Percentiles rank a stretch among this genome's conserved stretches.
Evolutionary conservation across 495 filamentous ascomycete genomes (phyloP).

Genomic region (Tuber umbilicatum): DNA sequence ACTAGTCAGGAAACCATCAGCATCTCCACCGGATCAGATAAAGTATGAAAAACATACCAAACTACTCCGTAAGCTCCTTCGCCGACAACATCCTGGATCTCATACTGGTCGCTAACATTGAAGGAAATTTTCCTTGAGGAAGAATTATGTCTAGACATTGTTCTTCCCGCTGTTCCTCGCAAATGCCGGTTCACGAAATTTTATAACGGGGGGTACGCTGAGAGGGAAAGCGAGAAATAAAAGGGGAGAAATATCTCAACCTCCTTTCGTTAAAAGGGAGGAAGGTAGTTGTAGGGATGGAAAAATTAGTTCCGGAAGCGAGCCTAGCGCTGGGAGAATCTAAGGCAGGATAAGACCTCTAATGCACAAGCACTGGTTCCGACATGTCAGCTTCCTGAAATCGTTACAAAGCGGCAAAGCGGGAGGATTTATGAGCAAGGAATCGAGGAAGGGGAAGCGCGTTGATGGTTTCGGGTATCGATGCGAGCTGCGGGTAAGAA

Average conservation of each 20-base stretch:
- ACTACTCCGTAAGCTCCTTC: slow-evolving; percentile 99
- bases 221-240: neutral
- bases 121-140: slow-evolving; percentile 95
- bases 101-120: slow-evolving; percentile 99
- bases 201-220: neutral
- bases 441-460: neutral
- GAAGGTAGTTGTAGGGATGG: neutral
- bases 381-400: slow-evolving; percentile 11
- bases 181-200: slow-evolving; percentile 12
- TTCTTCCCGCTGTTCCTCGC: slow-evolving; percentile 14
- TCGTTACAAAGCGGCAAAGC: slow-evolving; percentile 18
- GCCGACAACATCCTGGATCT: slow-evolving; percentile 98
- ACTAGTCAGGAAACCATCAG: slow-evolving; percentile 48
- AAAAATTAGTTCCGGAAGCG: slow-evolving; percentile 19
- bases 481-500: neutral
- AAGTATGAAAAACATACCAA: slow-evolving; percentile 58
- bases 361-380: neutral
- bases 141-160: slow-evolving; percentile 33
- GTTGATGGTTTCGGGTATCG: neutral
- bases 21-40: neutral
- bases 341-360: neutral
- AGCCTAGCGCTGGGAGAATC: slow-evolving; percentile 29
- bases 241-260: neutral
- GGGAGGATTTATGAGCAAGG: slow-evolving; percentile 17
- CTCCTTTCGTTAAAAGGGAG: neutral